These are phyloP conservation scores for Trichoderma virens DNA, from an alignment of 495 filamentous ascomycete species.

Conservation along the genomic window DNA sequence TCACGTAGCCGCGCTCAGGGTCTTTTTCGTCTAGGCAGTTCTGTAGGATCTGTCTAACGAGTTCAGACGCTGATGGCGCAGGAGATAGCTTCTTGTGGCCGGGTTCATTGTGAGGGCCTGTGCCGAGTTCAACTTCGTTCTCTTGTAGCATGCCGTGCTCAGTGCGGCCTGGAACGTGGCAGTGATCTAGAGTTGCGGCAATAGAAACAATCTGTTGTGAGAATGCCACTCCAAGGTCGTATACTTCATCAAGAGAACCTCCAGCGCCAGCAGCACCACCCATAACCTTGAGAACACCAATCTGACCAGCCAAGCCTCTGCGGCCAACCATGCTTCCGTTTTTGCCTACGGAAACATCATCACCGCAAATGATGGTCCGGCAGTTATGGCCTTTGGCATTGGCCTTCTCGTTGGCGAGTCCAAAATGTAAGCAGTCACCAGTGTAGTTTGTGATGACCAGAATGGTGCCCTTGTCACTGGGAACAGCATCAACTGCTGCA, in stretches of 20 bases:
- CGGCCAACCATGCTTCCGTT: conserved; percentile 47
- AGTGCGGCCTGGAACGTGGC: conserved; percentile 52
- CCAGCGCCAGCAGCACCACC: conserved; percentile 34
- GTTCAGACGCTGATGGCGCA: conserved; percentile 42
- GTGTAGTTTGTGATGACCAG: conserved; percentile 62
- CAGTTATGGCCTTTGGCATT: conserved; percentile 46
- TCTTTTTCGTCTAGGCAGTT: conserved; percentile 50
- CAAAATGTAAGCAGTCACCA: conserved; percentile 58
- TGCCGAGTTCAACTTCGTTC: conserved; percentile 48
- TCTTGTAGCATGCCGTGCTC: conserved; percentile 43
- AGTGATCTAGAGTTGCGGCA: conserved; percentile 53
- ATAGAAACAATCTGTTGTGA: conserved; percentile 51
- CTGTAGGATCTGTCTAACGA: conserved; percentile 45
- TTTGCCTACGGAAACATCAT: conserved; percentile 55
- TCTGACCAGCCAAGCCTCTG: conserved; percentile 49
- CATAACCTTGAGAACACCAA: conserved; percentile 34
- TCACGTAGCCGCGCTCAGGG: conserved; percentile 48
- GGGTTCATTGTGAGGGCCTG: conserved; percentile 58
- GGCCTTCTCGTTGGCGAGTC: conserved; percentile 54
- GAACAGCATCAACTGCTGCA: conserved; percentile 47
- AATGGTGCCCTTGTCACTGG: conserved; percentile 49
- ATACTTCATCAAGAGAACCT: conserved; percentile 46
- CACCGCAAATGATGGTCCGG: conserved; percentile 50
- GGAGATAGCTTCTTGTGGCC: conserved; percentile 49
- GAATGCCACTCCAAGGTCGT: conserved; percentile 46